Base-by-base conservation (phyloP, 345 rosid genomes). In the Leavenworthia alabamica region DNA sequence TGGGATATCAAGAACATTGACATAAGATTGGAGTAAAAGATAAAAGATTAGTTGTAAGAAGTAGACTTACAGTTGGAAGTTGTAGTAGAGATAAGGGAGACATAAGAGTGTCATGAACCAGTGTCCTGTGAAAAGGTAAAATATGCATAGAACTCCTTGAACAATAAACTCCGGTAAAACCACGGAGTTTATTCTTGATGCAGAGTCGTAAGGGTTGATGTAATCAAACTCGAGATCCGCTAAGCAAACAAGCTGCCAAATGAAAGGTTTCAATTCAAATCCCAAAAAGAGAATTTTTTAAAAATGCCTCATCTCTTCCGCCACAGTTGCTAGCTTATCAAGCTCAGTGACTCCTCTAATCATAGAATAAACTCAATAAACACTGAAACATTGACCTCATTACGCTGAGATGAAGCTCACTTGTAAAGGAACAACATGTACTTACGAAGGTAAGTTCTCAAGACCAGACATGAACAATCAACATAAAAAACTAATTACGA, bases 191-290 rank as follows among this genome's bases (percentile, higher is more conserved):
- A 86, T 86, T 28, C 86, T 76, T 5, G 86, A 80, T 0, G 93
- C 71, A 33, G 89, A 78, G 74, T 86, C 93, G 3, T 83, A 86
- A 7, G 89, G 93, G 51, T 86, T 86, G 74, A 83, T 77, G 74
- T 83, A 86, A 73, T 83, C 93, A 29, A 81, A 83, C 76, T 86
- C 89, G 7, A 86, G 77, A 80, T 86, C 93, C 1, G 85, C 89
- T 77, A 86, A 77, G 73, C 87, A 78, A 73, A 82, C 80, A 33
- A 86, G 89, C 93, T 86, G 89, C n/a, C n/a, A n/a, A n/a, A n/a
- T n/a, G n/a, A n/a, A n/a, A n/a, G n/a, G n/a, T n/a, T n/a, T n/a
- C n/a, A n/a, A n/a, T n/a, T n/a, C n/a, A n/a, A n/a, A n/a, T n/a
- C n/a, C n/a, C n/a, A n/a, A n/a, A n/a, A 82, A 75, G 61, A 60